Conservation (phyloP, 2,329 filamentous ascomycete species). For the Zymoseptoria tritici region DNA sequence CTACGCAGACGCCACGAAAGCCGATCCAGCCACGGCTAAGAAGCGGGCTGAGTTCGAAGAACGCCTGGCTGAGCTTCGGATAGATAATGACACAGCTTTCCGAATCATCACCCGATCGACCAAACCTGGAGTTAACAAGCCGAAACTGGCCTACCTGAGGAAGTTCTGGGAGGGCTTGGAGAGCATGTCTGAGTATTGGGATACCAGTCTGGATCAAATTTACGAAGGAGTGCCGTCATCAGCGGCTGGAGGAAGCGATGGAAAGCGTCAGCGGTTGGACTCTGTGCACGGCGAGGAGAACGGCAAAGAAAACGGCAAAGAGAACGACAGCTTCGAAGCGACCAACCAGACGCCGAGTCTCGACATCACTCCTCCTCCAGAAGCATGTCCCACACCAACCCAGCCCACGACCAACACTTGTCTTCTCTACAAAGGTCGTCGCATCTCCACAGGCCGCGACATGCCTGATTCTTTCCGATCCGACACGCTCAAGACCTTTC, state of each 20-base stretch:
- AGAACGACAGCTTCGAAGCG: neutral
- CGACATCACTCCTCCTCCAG: conserved; percentile 2
- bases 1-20: conserved; percentile 23
- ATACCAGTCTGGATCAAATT: conserved; percentile 52
- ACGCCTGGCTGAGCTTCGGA: conserved; percentile 44
- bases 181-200: conserved; percentile 56
- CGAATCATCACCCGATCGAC: conserved; percentile 47
- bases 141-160: conserved; percentile 49
- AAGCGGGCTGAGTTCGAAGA: conserved; percentile 42
- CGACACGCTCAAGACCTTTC: conserved; percentile 48
- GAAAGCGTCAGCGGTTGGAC: conserved; percentile 22
- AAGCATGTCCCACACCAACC: neutral
- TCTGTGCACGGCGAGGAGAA: conserved; percentile 1
- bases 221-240: conserved; percentile 28
- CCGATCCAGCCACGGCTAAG: conserved; percentile 43
- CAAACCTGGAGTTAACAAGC: conserved; percentile 38
- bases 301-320: neutral
- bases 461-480: conserved; percentile 54
- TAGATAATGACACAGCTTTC: conserved; percentile 52
- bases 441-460: conserved; percentile 48
- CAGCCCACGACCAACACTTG: neutral
- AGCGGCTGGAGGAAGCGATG: conserved; percentile 12
- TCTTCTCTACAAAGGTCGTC: conserved; percentile 48
- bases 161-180: conserved; percentile 56
- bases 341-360: neutral